Conservation (phyloP, 257 asterid genomes). For the Fraxinus americana region DNA sequence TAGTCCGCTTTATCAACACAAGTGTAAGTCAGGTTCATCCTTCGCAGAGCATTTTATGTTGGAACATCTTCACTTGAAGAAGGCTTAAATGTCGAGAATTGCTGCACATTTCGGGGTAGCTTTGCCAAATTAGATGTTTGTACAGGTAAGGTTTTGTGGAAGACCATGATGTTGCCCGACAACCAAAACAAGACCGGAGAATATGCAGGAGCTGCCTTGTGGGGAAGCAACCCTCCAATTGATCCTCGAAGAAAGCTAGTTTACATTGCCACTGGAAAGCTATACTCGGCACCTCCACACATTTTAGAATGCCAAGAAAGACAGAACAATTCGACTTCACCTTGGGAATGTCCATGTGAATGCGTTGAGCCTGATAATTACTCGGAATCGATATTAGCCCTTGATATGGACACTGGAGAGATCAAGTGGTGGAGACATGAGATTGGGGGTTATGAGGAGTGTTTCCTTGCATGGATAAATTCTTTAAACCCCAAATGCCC, state of each 20-base stretch:
- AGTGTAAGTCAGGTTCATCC: background rate
- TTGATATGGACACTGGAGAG: constrained; percentile 40
- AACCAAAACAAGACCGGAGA: constrained; percentile 37
- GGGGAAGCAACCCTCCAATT: background rate
- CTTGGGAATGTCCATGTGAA: constrained; percentile 26
- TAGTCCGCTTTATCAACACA: background rate
- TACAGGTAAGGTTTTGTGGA: constrained; percentile 49
- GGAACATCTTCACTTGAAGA: constrained; percentile 57
- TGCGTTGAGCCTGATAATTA: constrained; percentile 48
- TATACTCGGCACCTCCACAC: constrained; percentile 46
- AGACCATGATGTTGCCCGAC: constrained; percentile 45
- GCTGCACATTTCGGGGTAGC: constrained; percentile 62
- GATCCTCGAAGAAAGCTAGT: constrained; percentile 39
- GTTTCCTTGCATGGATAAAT: constrained; percentile 41
- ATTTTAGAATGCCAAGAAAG: constrained; percentile 8
- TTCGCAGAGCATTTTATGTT: constrained; percentile 34
- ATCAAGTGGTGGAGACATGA: constrained; percentile 47
- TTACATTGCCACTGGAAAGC: constrained; percentile 56
- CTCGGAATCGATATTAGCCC: constrained; percentile 46
- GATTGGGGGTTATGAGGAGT: constrained; percentile 60
- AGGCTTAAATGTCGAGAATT: constrained; percentile 21
- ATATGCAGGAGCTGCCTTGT: constrained; percentile 37
- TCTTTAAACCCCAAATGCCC: constrained; percentile 48
- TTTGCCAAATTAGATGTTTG: constrained; percentile 41
- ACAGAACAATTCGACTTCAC: constrained; percentile 38